A percentile compares a stretch with the other conserved stretches of the same genome.
phyloP scores from a whole-genome alignment of 331 rosid genomes.

The Telfairia occidentalis region DNA sequence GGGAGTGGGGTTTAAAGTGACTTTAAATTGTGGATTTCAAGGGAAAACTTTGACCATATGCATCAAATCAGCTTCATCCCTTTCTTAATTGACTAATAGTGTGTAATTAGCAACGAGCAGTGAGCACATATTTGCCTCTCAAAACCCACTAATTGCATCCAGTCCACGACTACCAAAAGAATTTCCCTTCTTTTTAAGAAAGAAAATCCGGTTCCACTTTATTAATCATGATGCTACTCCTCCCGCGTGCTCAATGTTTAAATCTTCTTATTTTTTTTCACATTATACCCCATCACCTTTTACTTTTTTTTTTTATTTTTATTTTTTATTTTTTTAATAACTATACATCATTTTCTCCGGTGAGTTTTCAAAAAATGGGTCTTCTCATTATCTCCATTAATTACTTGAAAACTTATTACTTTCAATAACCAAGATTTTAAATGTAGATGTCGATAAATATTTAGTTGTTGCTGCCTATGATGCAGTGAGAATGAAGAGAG shows the following conservation, averaged over 20 bases:
- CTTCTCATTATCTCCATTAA: background rate
- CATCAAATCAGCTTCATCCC: background rate
- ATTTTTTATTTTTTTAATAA: too few relatives aligned
- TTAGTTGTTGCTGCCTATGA: too few relatives aligned
- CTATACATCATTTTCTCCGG: too few relatives aligned
- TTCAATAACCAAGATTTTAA: too few relatives aligned
- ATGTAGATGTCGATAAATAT: too few relatives aligned
- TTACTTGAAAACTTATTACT: background rate
- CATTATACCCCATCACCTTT: too few relatives aligned
- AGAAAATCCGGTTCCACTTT: background rate
- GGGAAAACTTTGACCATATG: background rate
- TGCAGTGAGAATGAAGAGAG: background rate
- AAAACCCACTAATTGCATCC: background rate
- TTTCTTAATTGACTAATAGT: background rate
- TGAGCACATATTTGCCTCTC: background rate
- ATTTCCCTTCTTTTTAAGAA: background rate
- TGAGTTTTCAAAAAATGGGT: too few relatives aligned
- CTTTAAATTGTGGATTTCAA: background rate
- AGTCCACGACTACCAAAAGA: background rate
- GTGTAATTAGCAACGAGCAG: too few relatives aligned
- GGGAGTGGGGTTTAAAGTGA: constrained; percentile 5
- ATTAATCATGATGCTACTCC: background rate
- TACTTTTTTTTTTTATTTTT: too few relatives aligned
- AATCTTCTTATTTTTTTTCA: too few relatives aligned
- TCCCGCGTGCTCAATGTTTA: background rate